phyloP scores from a whole-genome alignment of 2,329 filamentous ascomycete species.

The Colletotrichum godetiae region DNA sequence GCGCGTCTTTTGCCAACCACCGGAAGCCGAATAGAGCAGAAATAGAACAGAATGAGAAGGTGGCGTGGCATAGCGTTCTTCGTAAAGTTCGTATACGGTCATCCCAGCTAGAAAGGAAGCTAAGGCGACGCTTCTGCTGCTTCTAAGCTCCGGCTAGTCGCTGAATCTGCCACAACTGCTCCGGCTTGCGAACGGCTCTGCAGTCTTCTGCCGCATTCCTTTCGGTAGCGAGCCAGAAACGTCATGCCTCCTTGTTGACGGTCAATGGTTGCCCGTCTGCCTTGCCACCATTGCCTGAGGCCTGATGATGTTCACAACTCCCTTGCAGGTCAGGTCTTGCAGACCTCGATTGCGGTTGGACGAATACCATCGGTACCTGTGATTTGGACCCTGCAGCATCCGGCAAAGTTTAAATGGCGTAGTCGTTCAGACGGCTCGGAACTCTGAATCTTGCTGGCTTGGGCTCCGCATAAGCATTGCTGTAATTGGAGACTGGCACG shows the following conservation, averaged over 20 bases:
- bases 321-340: neutral
- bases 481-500: neutral
- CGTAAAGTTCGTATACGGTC: conserved; percentile 23
- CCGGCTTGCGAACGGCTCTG: neutral
- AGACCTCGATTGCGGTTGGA: neutral
- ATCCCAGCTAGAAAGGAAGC: neutral
- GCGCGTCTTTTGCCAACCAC: neutral
- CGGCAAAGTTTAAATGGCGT: conserved; percentile 28
- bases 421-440: conserved; percentile 19
- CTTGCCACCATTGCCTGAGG: neutral
- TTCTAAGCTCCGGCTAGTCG: conserved; percentile 19
- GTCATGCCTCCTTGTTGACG: neutral
- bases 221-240: conserved; percentile 12
- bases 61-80: conserved; percentile 14
- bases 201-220: conserved; percentile 7
- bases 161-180: conserved; percentile 6
- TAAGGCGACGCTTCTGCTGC: conserved; percentile 10
- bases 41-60: conserved; percentile 13
- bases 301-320: neutral
- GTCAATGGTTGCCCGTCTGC: neutral
- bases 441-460: conserved; percentile 8
- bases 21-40: neutral
- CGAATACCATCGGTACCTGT: conserved; percentile 12
- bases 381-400: conserved; percentile 30
- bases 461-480: conserved; percentile 20